Conservation (phyloP, 495 filamentous ascomycete genomes). For the Penicillium tannophilum region DNA sequence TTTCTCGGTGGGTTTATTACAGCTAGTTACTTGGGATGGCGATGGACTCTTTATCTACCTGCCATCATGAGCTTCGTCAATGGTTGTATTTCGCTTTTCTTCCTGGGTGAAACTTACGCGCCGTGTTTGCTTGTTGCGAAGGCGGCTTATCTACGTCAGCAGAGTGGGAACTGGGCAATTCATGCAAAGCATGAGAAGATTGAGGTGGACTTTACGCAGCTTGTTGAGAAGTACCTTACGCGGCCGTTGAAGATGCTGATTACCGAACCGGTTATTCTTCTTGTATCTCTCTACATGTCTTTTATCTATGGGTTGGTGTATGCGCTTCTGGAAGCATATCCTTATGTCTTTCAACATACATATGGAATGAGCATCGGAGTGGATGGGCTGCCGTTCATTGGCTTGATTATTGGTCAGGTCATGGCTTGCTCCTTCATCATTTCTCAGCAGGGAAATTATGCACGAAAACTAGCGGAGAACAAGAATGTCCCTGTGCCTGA, state of each 20-base stretch:
- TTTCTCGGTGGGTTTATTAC: constrained; percentile 51
- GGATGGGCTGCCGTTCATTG: constrained; percentile 41
- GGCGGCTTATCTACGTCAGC: constrained; percentile 38
- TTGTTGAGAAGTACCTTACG: constrained; percentile 45
- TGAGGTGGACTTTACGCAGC: constrained; percentile 38
- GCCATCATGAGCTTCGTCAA: constrained; percentile 38
- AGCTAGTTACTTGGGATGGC: constrained; percentile 45
- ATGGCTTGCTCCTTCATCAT: constrained; percentile 33
- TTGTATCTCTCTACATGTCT: constrained; percentile 49
- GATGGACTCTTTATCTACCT: constrained; percentile 51
- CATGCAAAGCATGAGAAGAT: constrained; percentile 53
- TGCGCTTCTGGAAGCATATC: constrained; percentile 47
- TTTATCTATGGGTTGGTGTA: constrained; percentile 51
- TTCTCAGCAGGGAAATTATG: constrained; percentile 32
- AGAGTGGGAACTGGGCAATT: constrained; percentile 48
- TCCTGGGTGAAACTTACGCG: constrained; percentile 43
- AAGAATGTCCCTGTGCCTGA: constrained; percentile 37
- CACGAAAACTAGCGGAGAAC: constrained; percentile 34
- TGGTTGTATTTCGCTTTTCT: constrained; percentile 29
- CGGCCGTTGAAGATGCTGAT: constrained; percentile 47
- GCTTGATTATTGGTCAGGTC: constrained; percentile 38
- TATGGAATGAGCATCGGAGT: constrained; percentile 40
- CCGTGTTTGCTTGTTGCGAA: constrained; percentile 43
- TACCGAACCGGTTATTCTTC: constrained; percentile 48
- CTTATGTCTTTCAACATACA: constrained; percentile 40